Conservation (phyloP, 169 alveolate species). For the Prorocentrum cordatum region DNA sequence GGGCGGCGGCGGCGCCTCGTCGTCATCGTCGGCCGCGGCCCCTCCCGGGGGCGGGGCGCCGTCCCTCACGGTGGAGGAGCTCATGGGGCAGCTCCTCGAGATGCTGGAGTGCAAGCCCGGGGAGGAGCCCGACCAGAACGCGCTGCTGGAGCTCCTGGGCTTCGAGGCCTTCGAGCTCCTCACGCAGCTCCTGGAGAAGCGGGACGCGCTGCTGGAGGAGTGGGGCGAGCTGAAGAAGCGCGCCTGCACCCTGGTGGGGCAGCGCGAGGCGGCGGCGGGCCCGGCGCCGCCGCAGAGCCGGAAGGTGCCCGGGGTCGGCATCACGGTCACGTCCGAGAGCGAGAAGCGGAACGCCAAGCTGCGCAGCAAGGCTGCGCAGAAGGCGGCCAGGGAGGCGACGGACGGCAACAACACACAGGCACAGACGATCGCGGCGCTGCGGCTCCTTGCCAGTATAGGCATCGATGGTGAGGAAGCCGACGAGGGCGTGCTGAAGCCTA, state of each 20-base stretch:
- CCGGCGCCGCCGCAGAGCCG: no score
- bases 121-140: slow-evolving; percentile 11
- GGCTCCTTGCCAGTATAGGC: no score
- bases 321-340: slow-evolving; percentile 48
- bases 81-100: slow-evolving; percentile 39
- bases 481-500: no score
- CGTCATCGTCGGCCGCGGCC: no score
- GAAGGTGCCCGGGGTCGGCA: no score
- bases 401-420: no score
- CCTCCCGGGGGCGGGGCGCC: no score
- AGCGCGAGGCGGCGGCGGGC: no score
- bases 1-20: neutral
- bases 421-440: no score
- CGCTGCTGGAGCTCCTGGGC: slow-evolving; percentile 27
- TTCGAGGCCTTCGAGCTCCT: slow-evolving; percentile 52
- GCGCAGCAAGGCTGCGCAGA: slow-evolving; percentile 1
- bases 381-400: no score
- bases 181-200: slow-evolving; percentile 15
- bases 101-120: neutral
- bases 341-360: slow-evolving; percentile 56
- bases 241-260: slow-evolving; percentile 12
- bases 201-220: slow-evolving; percentile 21
- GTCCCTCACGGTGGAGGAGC: slow-evolving; percentile 8
- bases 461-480: no score
- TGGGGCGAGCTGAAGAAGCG: slow-evolving; percentile 28